Evolutionary conservation across 2,329 filamentous ascomycete species (phyloP), one percentile per base, ranked within the genome.

Genomic region (Calonectria hawksworthii): DNA sequence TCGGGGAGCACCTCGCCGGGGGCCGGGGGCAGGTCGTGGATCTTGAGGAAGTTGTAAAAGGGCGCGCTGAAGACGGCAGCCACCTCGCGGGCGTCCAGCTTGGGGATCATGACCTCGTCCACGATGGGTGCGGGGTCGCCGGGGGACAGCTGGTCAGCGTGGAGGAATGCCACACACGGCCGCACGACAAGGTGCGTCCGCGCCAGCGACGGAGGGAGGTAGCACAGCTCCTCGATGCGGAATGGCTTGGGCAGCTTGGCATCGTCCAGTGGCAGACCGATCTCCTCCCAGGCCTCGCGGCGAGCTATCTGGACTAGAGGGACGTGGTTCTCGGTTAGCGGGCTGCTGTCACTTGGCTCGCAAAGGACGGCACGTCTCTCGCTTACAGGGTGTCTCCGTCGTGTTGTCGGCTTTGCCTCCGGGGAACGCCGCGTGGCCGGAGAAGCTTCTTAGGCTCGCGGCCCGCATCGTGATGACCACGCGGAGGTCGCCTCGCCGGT

Each of bases 41-140:
- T 84, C 61, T 87, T 88, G 68, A 99, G 86, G 83, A 99, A 98
- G 83, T 96, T 94, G 83, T 93, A 92, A 80, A 99, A 95, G 0
- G 95, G 94, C 7, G 94, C 96, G 7, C 95, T 96, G 86, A 99
- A 99, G 41, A 99, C 95, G 56, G 96, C 96, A 2, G 96, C 96
- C 2, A 99, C 96, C 85, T 99, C 96, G 78, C 94, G 93, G 1
- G 96, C 94, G 85, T 98, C 95, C 14, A 98, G 89, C 50, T 92
- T 90, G 0, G 96, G 96, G 74, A 95, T 95, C 85, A 96, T 90
- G 75, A 89, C 91, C 78, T 93, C 92, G 82, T 94, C 94, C 3
- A 92, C 92, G 68, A 90, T 87, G 30, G 80, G 88, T 41, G 76
- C 80, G 23, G 79, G 79, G 36, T 82, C 76, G 10, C 80, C 79